phyloP scores from a whole-genome alignment of 768 basidiomycete species.

The Tricholoma terreum region DNA sequence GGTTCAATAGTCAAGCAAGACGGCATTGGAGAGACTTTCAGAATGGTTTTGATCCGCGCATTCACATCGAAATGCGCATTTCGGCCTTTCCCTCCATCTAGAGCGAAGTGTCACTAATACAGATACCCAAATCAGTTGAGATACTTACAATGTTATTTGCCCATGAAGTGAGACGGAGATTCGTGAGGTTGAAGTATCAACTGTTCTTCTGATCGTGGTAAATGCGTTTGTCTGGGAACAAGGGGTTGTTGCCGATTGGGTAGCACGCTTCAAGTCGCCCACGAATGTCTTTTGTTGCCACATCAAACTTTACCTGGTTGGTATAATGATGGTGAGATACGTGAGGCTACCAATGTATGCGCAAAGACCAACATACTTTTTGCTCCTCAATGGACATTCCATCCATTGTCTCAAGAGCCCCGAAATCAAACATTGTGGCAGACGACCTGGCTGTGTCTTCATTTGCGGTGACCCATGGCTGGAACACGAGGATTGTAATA shows the following conservation, averaged over 20 bases:
- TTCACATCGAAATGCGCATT: not conserved
- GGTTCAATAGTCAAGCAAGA: not conserved
- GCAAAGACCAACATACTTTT: too few relatives aligned
- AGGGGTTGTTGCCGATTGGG: not conserved
- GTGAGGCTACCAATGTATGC: not conserved
- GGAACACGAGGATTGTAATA: not conserved
- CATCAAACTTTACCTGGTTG: constrained; percentile 1
- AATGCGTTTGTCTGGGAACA: constrained; percentile 2
- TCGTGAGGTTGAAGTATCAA: too few relatives aligned
- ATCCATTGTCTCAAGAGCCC: not conserved
- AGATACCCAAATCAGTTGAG: too few relatives aligned
- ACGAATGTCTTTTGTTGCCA: too few relatives aligned
- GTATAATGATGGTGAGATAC: not conserved
- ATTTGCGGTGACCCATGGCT: too few relatives aligned
- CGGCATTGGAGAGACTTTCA: not conserved
- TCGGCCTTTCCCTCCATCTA: too few relatives aligned
- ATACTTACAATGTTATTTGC: too few relatives aligned
- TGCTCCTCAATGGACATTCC: too few relatives aligned
- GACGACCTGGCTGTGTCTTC: not conserved
- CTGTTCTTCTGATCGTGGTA: too few relatives aligned
- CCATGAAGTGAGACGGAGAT: too few relatives aligned
- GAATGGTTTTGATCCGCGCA: not conserved
- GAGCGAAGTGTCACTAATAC: too few relatives aligned
- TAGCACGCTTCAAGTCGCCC: not conserved
- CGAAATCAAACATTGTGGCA: not conserved